A percentile compares a stretch with the other conserved stretches of the same genome.
Conservation (phyloP, 2,329 filamentous ascomycete genomes). For the Colletotrichum camelliae region DNA sequence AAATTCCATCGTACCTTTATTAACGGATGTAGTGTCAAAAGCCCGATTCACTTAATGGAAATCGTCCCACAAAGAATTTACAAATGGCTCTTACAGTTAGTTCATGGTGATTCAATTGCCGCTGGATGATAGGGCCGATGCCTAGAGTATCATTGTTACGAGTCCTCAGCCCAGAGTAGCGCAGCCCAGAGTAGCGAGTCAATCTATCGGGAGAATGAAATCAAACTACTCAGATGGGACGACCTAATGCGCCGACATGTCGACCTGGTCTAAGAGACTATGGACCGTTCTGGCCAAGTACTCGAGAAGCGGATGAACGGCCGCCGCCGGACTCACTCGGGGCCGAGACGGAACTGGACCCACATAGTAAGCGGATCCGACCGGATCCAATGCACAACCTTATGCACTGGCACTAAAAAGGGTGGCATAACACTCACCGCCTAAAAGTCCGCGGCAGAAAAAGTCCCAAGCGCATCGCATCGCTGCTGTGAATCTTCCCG, state of each 20-base stretch:
- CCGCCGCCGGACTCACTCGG: not conserved
- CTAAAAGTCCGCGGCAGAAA: not conserved
- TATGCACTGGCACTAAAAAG: not conserved
- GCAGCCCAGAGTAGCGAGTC: rapidly evolving
- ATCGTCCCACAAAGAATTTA: too few relatives aligned
- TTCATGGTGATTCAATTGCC: not conserved
- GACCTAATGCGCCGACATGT: not conserved
- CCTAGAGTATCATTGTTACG: too few relatives aligned
- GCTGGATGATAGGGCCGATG: too few relatives aligned
- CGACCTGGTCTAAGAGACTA: rapidly evolving
- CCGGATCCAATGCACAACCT: not conserved
- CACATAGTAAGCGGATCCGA: not conserved
- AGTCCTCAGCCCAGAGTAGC: too few relatives aligned
- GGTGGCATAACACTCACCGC: rapidly evolving
- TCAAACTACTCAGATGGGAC: rapidly evolving
- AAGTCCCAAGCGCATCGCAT: not conserved
- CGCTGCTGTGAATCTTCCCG: not conserved
- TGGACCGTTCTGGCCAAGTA: not conserved
- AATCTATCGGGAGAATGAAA: not conserved
- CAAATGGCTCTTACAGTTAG: not conserved
- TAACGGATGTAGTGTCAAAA: not conserved
- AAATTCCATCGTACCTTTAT: not conserved
- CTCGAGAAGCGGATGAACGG: not conserved
- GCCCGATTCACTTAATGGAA: too few relatives aligned
- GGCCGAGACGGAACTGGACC: not conserved